Conservation (phyloP, 306 rosid species). For the Albizia julibrissin region DNA sequence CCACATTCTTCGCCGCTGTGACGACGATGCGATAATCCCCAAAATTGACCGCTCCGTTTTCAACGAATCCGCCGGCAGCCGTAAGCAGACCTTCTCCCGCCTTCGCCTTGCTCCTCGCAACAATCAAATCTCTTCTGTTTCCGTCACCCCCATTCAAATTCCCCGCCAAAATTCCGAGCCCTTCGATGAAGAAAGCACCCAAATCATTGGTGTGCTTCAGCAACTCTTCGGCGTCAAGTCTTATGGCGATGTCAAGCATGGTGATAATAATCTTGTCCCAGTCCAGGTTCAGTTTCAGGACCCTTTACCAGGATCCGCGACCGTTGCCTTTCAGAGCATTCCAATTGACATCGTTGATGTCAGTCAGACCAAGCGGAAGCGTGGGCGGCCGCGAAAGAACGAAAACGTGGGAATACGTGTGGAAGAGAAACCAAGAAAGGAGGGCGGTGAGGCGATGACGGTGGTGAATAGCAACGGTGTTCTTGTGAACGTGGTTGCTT, state of each 20-base stretch:
- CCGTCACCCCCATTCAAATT: slow-evolving; percentile 34
- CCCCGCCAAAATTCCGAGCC: slow-evolving; percentile 42
- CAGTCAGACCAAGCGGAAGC: slow-evolving; percentile 53
- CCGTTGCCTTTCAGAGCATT: not conserved
- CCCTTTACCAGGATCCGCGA: slow-evolving; percentile 11
- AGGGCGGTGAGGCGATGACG: not conserved
- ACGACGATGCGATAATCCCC: slow-evolving; percentile 58
- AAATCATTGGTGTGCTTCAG: slow-evolving; percentile 51
- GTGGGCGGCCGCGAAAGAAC: slow-evolving; percentile 75
- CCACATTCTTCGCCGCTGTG: slow-evolving; percentile 34
- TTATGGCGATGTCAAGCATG: slow-evolving; percentile 10
- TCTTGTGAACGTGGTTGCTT: not conserved
- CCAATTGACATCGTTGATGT: slow-evolving; percentile 25
- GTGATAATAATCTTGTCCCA: slow-evolving; percentile 35
- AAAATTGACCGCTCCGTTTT: slow-evolving; percentile 90
- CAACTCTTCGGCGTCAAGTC: slow-evolving; percentile 61
- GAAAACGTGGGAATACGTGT: slow-evolving; percentile 22
- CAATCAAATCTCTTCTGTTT: slow-evolving; percentile 28
- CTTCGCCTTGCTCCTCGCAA: slow-evolving; percentile 75
- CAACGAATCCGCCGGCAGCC: slow-evolving; percentile 94
- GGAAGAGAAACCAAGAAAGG: slow-evolving; percentile 26
- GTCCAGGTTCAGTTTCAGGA: slow-evolving; percentile 37
- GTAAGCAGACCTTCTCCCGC: slow-evolving; percentile 83
- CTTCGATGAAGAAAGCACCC: slow-evolving; percentile 46
- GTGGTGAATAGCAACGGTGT: not conserved